Conservation (phyloP, 2,329 filamentous ascomycete species). For the Talaromyces sp. region DNA sequence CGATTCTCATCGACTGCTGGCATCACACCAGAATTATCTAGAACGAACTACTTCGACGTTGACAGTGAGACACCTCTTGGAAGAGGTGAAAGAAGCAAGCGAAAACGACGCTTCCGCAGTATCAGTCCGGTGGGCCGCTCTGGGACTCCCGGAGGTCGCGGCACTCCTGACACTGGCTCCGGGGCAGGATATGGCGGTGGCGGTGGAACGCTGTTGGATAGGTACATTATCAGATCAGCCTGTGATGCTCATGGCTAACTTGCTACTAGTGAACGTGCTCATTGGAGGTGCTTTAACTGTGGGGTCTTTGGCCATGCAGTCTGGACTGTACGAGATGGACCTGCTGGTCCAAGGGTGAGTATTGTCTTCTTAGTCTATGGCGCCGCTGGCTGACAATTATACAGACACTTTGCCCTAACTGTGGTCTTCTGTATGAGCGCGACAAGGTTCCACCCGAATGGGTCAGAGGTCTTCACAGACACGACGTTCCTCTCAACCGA, state of each 20-base stretch:
- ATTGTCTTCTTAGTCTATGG: constrained; percentile 18
- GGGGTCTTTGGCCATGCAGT: constrained; percentile 82
- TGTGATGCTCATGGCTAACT: neutral
- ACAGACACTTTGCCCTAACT: constrained; percentile 88
- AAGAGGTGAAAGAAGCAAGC: constrained; percentile 87
- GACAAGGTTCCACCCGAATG: constrained; percentile 78
- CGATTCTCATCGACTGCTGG: constrained; percentile 83
- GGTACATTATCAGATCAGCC: constrained; percentile 27
- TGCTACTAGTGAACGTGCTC: constrained; percentile 62
- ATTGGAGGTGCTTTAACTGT: constrained; percentile 88
- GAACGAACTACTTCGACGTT: constrained; percentile 59
- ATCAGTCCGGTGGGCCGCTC: constrained; percentile 72
- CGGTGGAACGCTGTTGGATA: constrained; percentile 64
- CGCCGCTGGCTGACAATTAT: neutral
- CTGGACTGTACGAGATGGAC: constrained; percentile 93
- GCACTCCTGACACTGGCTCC: constrained; percentile 68
- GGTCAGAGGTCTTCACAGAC: constrained; percentile 66
- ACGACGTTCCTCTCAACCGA: constrained; percentile 40
- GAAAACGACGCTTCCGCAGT: constrained; percentile 88
- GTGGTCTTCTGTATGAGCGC: constrained; percentile 82
- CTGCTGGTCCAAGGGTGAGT: constrained; percentile 75
- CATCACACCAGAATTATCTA: constrained; percentile 72
- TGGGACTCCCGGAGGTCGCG: constrained; percentile 66
- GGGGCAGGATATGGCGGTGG: constrained; percentile 68
- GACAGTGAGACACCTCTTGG: constrained; percentile 77